These are phyloP conservation scores for Puccinia triticina DNA, from an alignment of 1,284 basidiomycete genomes.

Conservation along the genomic window DNA sequence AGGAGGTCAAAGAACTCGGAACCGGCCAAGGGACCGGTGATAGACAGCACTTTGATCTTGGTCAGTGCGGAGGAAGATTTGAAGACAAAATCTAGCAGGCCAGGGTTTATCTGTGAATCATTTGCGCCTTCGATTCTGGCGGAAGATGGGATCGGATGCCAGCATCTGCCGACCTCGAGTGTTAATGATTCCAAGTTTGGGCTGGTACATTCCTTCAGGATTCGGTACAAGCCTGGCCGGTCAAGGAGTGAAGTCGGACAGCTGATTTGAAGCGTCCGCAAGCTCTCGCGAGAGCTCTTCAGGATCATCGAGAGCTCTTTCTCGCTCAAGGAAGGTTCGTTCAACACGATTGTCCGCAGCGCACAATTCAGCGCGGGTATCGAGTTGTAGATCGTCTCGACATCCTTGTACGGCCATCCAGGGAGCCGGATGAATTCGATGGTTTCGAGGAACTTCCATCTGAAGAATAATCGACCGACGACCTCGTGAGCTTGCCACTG, in stretches of 20 bases:
- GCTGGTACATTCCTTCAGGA: not conserved
- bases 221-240: not conserved
- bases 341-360: not conserved
- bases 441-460: conserved; percentile 5
- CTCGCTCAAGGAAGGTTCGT: not conserved
- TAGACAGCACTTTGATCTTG: not conserved
- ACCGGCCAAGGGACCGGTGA: not conserved
- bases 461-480: not conserved
- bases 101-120: not conserved
- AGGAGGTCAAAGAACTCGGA: not conserved
- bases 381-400: not conserved
- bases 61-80: not conserved
- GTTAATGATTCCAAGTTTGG: not conserved
- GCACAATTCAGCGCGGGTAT: not conserved
- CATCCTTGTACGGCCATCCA: not conserved
- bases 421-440: not conserved
- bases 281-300: not conserved
- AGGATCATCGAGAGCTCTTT: not conserved
- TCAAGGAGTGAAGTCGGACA: not conserved
- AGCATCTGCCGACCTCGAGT: not conserved
- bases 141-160: not conserved
- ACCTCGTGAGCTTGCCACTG: not conserved
- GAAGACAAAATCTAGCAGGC: not conserved
- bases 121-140: not conserved
- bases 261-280: not conserved